Evolutionary conservation across 2,329 filamentous ascomycete species (phyloP), one percentile per base, ranked within the genome.

Genomic region (Ceratocystis colombiana): DNA sequence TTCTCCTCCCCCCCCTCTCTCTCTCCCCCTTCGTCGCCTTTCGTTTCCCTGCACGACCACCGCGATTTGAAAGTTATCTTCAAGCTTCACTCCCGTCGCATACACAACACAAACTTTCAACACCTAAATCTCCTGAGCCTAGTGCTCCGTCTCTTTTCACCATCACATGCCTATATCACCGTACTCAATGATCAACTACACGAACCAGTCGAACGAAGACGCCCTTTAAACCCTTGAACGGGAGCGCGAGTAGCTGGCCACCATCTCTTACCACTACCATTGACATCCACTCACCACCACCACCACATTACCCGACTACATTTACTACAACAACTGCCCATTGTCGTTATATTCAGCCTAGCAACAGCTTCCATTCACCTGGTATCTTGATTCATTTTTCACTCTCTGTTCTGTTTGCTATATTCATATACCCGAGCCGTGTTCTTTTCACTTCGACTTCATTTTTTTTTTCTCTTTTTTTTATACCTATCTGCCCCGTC

Each of bases 151-250:
- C 75, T 74, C 72, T 70, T 69, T 20, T 73, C 71, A 73, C 71
- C 73, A 8, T n/a, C 41, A 33, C 33, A 67, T 64, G 65, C 63
- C 63, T 64, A 67, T 45, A 64, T 41, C 22, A 63, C 53, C 22
- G 28, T 28, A 30, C 64, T 76, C 75, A 77, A 86, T 86, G 84
- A 84, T 77, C 76, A 80, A 72, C 71, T 74, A 71, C 70, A 76
- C 74, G 71, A 73, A 71, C 77, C 70, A 79, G 79, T 80, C 79
- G 79, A 77, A 74, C 74, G 77, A 77, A 79, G 82, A 81, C 83
- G 86, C 84, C 80, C 84, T 87, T 86, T 87, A 84, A 87, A 84
- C 77, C 81, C 79, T 79, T 59, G 7, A 33, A 85, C 84, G 84
- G 82, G 82, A 84, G 79, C 78, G 81, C 80, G 80, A 78, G 33